Evolutionary conservation across 148 eudicot species (phyloP), one percentile per base, ranked within the genome.

Genomic region (Tetragonia tetragonoides): DNA sequence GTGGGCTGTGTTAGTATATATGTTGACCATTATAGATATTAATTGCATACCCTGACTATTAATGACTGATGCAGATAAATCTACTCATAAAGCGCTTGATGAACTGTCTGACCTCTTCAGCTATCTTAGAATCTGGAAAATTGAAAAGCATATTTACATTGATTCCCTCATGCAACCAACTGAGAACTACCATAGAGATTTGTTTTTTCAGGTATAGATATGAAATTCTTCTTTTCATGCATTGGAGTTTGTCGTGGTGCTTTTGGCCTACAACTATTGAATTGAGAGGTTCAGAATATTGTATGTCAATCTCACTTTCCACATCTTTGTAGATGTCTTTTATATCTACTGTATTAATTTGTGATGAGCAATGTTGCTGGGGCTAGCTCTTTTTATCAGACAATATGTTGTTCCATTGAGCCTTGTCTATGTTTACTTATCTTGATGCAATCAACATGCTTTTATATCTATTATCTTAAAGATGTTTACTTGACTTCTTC

Each of bases 141-240:
- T 95, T 73, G 92, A 91, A 61, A 83, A 83, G 75, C 85, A 86
- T 77, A 84, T 91, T 23, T 91, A 77, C 70, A 82, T 95, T 46
- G 97, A 95, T 87, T 87, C 96, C 34, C 96, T 95, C 74, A 89
- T 95, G 92, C 96, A 92, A 83, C 96, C 99, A 46, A 87, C 90
- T 78, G 99, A 92, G 84, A 81, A 68, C 77, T 93, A 92, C 78
- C 99, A 95, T 83, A 84, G 96, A 77, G 88, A 89, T 79, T 80
- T 93, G 83, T 95, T 88, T 90, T 95, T 95, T 77, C 97, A 95
- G 98, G 97, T 91, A 87, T 73, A 67, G 51, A 77, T 37, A 24
- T 8, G 10, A 73, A 8, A 75, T 61, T 23, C 18, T 53, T 76
- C 40, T n/a, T 62, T 23, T 76, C 46, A 10, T 38, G 64, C 39